phyloP scores from a whole-genome alignment of 345 rosid species.

The Populus ilicifolia region DNA sequence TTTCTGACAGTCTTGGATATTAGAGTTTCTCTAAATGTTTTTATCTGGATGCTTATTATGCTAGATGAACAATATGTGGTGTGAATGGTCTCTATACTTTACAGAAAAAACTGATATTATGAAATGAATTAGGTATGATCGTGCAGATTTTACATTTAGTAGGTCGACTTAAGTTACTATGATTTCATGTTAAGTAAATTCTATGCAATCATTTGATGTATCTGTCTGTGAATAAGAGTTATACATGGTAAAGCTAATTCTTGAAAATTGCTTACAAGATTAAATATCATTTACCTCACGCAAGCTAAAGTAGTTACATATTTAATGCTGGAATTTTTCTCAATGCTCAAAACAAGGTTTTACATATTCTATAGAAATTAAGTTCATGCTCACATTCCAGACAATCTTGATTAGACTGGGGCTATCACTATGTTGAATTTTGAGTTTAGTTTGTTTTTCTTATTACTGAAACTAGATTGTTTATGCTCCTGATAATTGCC shows the following conservation, averaged over 20 bases:
- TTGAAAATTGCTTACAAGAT: neutral
- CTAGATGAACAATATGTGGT: too few relatives aligned
- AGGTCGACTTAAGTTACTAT: neutral
- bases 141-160: neutral
- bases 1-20: neutral
- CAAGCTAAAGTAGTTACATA: neutral
- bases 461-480: neutral
- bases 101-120: too few relatives aligned
- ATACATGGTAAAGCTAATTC: neutral
- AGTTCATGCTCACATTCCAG: neutral
- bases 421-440: neutral
- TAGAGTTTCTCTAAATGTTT: neutral
- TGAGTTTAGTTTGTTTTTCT: neutral
- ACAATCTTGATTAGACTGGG: neutral
- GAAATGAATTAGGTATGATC: neutral
- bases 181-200: neutral
- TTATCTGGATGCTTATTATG: neutral
- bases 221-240: neutral
- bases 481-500: neutral
- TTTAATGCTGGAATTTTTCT: neutral
- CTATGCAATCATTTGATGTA: neutral
- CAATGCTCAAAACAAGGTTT: neutral
- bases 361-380: neutral
- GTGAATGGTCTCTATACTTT: too few relatives aligned
- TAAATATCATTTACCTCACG: neutral